phyloP scores from a whole-genome alignment of 169 alveolate genomes.

The Eimeria praecox region DNA sequence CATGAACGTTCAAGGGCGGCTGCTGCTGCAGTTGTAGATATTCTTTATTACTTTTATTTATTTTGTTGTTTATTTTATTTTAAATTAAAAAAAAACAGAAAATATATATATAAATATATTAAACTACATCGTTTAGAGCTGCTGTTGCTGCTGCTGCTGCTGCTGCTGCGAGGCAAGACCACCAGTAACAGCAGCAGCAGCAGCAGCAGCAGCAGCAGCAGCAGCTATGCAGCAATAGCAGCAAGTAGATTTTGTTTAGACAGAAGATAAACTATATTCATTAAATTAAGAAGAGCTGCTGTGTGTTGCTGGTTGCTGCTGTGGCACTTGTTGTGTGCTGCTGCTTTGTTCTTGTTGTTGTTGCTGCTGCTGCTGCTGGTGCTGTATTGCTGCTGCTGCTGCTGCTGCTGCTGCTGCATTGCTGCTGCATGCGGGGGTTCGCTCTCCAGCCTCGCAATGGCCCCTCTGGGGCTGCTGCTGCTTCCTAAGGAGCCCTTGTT shows the following conservation, averaged over 20 bases:
- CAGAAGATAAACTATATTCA: neutral
- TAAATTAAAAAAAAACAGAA: no score
- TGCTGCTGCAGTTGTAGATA: no score
- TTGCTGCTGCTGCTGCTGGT: neutral
- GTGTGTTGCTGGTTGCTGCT: neutral
- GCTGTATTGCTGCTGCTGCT: neutral
- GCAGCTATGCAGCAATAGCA: neutral
- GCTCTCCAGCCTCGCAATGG: neutral
- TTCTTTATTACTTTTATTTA: no score
- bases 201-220: neutral
- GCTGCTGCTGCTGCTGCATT: neutral
- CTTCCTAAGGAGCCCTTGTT: neutral
- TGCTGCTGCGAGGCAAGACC: constrained; percentile 5
- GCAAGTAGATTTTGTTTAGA: neutral
- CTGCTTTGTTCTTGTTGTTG: neutral
- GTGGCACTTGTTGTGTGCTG: constrained; percentile 2
- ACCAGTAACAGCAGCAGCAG: neutral
- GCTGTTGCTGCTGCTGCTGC: constrained; percentile 16
- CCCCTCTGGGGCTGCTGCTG: neutral
- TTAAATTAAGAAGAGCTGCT: neutral
- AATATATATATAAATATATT: no score
- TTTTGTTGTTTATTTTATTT: no score
- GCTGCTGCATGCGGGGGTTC: constrained; percentile 2
- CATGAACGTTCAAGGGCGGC: no score
- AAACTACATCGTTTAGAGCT: neutral